These are phyloP conservation scores for Mucor plumbeus DNA, from an alignment of 371 early-diverging fungal species.

Conservation along the genomic window DNA sequence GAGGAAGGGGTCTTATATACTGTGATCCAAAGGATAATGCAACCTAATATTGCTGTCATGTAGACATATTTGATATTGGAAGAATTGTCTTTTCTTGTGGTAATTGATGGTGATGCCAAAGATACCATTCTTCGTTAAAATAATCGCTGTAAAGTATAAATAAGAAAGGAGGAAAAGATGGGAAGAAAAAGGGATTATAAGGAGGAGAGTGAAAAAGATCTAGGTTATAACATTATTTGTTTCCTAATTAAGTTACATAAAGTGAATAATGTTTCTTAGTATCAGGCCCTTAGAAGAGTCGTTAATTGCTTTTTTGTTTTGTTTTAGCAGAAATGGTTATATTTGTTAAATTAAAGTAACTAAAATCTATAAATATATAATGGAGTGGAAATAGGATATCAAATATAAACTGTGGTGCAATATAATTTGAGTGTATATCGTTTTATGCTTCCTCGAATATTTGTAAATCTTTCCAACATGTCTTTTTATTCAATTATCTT, in stretches of 20 bases:
- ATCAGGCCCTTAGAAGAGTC: too few relatives aligned
- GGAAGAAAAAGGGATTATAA: background rate
- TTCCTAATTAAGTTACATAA: constrained; percentile 12
- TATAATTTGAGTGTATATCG: too few relatives aligned
- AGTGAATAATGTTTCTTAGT: background rate
- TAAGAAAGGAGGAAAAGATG: background rate
- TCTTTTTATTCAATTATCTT: too few relatives aligned
- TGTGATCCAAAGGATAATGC: constrained; percentile 20
- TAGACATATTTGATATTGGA: constrained; percentile 12
- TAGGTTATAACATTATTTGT: constrained; percentile 2
- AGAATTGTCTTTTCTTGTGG: background rate
- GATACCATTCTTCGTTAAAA: background rate
- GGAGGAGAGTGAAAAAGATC: background rate
- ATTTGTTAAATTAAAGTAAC: background rate
- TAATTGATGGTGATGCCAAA: background rate
- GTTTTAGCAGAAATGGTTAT: background rate
- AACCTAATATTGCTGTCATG: constrained; percentile 1
- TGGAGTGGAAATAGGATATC: too few relatives aligned
- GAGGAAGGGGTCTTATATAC: constrained; percentile 4
- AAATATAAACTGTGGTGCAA: too few relatives aligned
- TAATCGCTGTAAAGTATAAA: background rate
- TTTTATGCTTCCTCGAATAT: too few relatives aligned
- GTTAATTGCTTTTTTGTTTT: too few relatives aligned
- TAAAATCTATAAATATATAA: background rate
- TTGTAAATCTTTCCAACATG: too few relatives aligned